These are phyloP conservation scores for Paramecium primaurelia DNA, from an alignment of 73 alveolate species.

Conservation along the genomic window DNA sequence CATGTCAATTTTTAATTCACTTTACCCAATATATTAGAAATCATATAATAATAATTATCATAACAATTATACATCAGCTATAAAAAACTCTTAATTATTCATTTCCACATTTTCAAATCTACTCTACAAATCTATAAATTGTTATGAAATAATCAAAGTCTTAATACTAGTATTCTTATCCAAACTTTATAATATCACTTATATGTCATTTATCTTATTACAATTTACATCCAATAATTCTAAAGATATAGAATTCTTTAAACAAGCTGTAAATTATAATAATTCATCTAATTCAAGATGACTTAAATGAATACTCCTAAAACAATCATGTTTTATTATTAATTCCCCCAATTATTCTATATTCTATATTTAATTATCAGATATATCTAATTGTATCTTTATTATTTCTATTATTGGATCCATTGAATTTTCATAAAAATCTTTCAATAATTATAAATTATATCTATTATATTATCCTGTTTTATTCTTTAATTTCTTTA, in stretches of 20 bases:
- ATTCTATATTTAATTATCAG: not conserved
- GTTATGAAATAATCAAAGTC: not conserved
- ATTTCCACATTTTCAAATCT: not conserved
- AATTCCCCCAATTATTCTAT: not conserved
- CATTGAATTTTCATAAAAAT: not conserved
- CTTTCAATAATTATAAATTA: not conserved
- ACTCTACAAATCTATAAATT: not conserved
- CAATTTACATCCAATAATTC: not conserved
- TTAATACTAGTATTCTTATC: not conserved
- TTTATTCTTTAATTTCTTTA: not conserved
- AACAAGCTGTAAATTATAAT: not conserved
- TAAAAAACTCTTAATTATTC: not conserved
- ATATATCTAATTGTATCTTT: not conserved
- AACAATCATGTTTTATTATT: not conserved
- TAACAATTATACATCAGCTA: not conserved
- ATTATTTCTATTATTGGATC: not conserved
- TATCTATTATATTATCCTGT: not conserved
- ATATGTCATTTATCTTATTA: not conserved
- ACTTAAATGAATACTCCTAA: not conserved
- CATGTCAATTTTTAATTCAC: not conserved
- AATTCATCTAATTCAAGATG: not conserved
- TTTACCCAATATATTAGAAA: not conserved
- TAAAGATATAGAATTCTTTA: not conserved
- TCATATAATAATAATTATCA: not conserved
- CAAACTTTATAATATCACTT: not conserved